Evolutionary conservation across 148 eudicot species (phyloP).

Genomic region (Arbutus unedo): DNA sequence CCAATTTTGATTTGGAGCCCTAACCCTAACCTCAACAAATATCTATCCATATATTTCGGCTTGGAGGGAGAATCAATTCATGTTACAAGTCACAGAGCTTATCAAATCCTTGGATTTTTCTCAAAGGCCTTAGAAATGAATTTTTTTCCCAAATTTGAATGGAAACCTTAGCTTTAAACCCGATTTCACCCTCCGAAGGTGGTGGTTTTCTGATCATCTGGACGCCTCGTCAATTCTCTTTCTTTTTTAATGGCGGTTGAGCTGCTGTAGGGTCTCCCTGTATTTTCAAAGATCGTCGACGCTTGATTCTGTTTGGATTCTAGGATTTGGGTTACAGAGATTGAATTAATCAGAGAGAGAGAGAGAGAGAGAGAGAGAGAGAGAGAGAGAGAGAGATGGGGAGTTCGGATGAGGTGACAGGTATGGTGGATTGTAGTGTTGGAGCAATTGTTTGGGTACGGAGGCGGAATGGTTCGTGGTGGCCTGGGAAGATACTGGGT

Average conservation of each 20-base stretch:
- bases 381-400: conserved; percentile 36
- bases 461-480: conserved; percentile 92
- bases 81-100: background rate
- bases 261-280: conserved; percentile 14
- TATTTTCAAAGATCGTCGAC: conserved; percentile 14
- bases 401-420: conserved; percentile 56
- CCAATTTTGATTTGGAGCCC: conserved; percentile 6
- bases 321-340: background rate
- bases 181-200: conserved; percentile 22
- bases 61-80: conserved; percentile 1
- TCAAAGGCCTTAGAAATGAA: conserved; percentile 15
- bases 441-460: conserved; percentile 94
- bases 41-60: background rate
- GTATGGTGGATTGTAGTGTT: conserved; percentile 50
- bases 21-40: conserved; percentile 10
- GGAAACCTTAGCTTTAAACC: conserved; percentile 54
- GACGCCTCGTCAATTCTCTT: conserved; percentile 30
- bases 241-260: conserved; percentile 58
- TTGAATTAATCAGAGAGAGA: conserved; percentile 6
- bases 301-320: conserved; percentile 14
- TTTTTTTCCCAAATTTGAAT: conserved; percentile 39
- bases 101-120: conserved; percentile 15
- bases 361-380: conserved; percentile 17
- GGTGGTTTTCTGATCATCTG: conserved; percentile 26
- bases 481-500: conserved; percentile 94